Evolutionary conservation across 2,329 filamentous ascomycete genomes (phyloP).

Genomic region (Tolypocladium nubicola): DNA sequence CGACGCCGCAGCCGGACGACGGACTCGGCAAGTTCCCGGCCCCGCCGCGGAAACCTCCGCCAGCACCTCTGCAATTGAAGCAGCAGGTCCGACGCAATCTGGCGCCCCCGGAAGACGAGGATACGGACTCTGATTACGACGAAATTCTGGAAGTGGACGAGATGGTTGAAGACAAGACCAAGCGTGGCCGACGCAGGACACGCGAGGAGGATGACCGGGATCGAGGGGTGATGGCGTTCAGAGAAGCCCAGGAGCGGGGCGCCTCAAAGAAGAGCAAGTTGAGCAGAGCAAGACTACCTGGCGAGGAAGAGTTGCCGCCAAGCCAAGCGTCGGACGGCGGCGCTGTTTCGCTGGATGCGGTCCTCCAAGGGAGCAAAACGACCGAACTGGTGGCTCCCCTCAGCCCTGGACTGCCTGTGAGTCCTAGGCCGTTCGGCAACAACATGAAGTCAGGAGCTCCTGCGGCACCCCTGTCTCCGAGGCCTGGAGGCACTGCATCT

Average conservation of each 20-base stretch:
- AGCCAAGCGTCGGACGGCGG: slow-evolving; percentile 27
- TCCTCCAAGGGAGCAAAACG: slow-evolving; percentile 30
- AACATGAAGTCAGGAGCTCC: slow-evolving; percentile 42
- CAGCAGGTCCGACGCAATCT: slow-evolving; percentile 13
- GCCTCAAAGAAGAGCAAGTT: slow-evolving; percentile 62
- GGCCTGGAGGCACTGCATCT: slow-evolving; percentile 31
- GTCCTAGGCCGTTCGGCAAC: slow-evolving; percentile 45
- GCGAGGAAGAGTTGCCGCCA: slow-evolving; percentile 18
- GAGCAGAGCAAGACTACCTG: slow-evolving; percentile 15
- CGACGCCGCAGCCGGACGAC: slow-evolving; percentile 33
- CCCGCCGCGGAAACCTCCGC: slow-evolving; percentile 69
- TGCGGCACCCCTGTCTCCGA: slow-evolving; percentile 55
- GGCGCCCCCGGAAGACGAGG: slow-evolving; percentile 40
- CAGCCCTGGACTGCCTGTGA: slow-evolving; percentile 50
- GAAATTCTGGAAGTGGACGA: slow-evolving; percentile 63
- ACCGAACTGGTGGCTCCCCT: slow-evolving; percentile 28
- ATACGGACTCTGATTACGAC: slow-evolving; percentile 75
- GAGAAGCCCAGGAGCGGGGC: slow-evolving; percentile 61
- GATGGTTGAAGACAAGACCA: slow-evolving; percentile 41
- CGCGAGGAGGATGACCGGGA: slow-evolving; percentile 78
- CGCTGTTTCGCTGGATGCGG: slow-evolving; percentile 40
- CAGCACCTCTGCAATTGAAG: slow-evolving; percentile 66
- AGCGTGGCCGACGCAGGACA: slow-evolving; percentile 70
- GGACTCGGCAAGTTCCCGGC: slow-evolving; percentile 42
- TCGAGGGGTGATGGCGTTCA: slow-evolving; percentile 56